Conservation (phyloP, 495 filamentous ascomycete species). For the Astrothelium macrocarpum region DNA sequence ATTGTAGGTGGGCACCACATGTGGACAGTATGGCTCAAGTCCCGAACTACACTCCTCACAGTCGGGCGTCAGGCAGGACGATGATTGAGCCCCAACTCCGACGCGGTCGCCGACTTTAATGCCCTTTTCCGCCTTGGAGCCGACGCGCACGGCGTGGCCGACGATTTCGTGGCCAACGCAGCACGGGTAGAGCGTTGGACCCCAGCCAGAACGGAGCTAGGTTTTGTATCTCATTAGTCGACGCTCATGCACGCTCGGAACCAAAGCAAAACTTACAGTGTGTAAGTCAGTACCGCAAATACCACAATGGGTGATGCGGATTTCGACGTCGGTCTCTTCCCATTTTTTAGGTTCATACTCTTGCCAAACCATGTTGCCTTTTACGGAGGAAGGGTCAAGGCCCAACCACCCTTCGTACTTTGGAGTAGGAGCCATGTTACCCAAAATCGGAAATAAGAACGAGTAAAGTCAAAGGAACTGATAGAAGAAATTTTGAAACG, state of each 20-base stretch:
- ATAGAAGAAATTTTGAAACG: no score
- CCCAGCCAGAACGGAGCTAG: conserved; percentile 38
- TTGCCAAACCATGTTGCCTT: conserved; percentile 63
- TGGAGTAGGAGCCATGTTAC: background rate
- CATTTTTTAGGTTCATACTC: conserved; percentile 70
- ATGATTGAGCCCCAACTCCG: conserved; percentile 73
- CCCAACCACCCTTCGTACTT: conserved; percentile 80
- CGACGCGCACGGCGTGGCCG: conserved; percentile 62
- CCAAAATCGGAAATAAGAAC: no score
- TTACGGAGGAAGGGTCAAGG: conserved; percentile 44
- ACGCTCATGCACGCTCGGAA: background rate
- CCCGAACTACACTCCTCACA: conserved; percentile 60
- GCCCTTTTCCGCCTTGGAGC: conserved; percentile 47
- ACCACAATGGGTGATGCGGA: conserved; percentile 71
- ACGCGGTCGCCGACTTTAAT: conserved; percentile 74
- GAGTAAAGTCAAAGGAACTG: no score
- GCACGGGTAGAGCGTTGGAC: conserved; percentile 50
- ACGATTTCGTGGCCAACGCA: conserved; percentile 80
- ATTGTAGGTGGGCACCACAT: conserved; percentile 59
- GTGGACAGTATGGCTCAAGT: conserved; percentile 56
- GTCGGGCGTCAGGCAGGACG: conserved; percentile 53
- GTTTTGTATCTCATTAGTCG: background rate
- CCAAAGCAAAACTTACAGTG: conserved; percentile 53
- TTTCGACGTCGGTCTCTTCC: conserved; percentile 68
- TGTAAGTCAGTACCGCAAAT: conserved; percentile 76